Base-by-base conservation (phyloP, 129 eudicot species). In the Dittrichia graveolens region DNA sequence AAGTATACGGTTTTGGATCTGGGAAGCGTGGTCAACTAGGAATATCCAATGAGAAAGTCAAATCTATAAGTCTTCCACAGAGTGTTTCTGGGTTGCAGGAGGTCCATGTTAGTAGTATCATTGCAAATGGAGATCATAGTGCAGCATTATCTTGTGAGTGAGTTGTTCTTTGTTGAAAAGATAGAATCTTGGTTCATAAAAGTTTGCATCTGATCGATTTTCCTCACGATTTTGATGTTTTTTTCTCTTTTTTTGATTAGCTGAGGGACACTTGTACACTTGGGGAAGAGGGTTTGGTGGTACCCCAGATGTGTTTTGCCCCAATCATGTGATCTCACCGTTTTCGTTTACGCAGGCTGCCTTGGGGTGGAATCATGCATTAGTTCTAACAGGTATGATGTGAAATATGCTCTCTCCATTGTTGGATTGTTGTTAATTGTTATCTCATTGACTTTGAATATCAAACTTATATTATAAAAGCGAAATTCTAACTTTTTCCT, bases 11-110 rank as follows among this genome's bases (percentile, higher is more conserved):
- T 72, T 94, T 90, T 81, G 98, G 98, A 47, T 94, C 87, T n/a
- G 98, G 91, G 40, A 94, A 90, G 76, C 96, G 93, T 65, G 98
- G 98, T 65, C 98, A 94, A 60, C 76, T 94, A 53, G 90, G 96
- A 45, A 79, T 83, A 72, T 86, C 96, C 31, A 73, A 73, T 0
- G 85, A 85, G 59, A 90, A 81, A 69, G 79, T 84, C 15, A 85
- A 71, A 78, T 82, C 82, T 71, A 49, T 82, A 65, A 80, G 61
- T 69, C 58, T 77, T 71, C 96, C 98, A 39, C 89, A 85, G 69
- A 46, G 70, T 57, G 80, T 81, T 60, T 40, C 42, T 55, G 95
- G 95, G 35, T 75, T 94, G 54, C 74, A 80, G n/a, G 78, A 86
- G 67, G 81, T 69, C 40, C 48, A 82, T 8, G 44, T 87, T 47